Percentiles rank a stretch among this genome's conserved stretches.
phyloP scores from a whole-genome alignment of 1,139 yeast species.

The Trichomonascaceae sp. region DNA sequence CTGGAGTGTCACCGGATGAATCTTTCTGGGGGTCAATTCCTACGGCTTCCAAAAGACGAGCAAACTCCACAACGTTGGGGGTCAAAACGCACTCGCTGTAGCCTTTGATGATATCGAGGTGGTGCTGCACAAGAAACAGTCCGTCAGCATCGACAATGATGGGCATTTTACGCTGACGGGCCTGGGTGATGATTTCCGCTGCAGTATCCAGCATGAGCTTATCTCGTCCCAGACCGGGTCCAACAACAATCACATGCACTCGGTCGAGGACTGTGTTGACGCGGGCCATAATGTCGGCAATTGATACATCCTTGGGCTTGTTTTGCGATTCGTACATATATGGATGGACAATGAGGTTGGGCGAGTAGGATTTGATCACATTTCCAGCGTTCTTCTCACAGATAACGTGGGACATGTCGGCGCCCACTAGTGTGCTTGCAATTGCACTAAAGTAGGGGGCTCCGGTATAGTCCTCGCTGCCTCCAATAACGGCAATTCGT shows the following conservation, averaged over 20 bases:
- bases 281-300: constrained; percentile 39
- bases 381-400: constrained; percentile 72
- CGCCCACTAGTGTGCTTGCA: constrained; percentile 74
- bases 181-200: constrained; percentile 42
- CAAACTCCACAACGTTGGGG: constrained; percentile 81
- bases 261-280: constrained; percentile 43
- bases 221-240: constrained; percentile 92
- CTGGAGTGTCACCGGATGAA: not conserved
- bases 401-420: constrained; percentile 77
- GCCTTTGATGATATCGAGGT: constrained; percentile 42
- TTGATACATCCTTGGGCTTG: constrained; percentile 2
- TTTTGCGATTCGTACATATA: constrained; percentile 32
- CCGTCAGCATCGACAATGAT: constrained; percentile 87
- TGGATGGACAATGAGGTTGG: constrained; percentile 95
- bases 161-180: constrained; percentile 42
- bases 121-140: constrained; percentile 43
- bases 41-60: constrained; percentile 43
- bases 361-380: constrained; percentile 76
- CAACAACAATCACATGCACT: constrained; percentile 72
- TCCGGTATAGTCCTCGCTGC: constrained; percentile 91
- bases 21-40: constrained; percentile 17
- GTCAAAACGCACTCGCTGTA: constrained; percentile 54
- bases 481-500: constrained; percentile 76
- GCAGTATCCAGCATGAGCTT: constrained; percentile 49
- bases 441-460: constrained; percentile 89